A percentile compares a stretch with the other conserved stretches of the same genome.
Evolutionary conservation across 345 rosid species (phyloP).

Genomic region (Trapa bicornis): DNA sequence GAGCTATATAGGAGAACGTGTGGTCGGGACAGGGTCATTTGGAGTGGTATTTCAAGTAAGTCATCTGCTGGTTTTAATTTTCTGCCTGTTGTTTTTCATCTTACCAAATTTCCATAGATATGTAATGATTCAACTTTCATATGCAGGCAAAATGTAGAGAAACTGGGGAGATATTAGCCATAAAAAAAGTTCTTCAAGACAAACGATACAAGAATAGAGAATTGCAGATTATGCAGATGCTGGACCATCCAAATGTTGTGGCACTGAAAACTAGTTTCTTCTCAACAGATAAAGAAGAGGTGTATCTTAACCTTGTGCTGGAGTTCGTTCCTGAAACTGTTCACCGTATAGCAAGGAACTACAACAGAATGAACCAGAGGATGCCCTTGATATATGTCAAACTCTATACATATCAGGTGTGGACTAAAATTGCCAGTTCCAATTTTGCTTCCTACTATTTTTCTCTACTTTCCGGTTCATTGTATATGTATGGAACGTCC

Average conservation of each 20-base stretch:
- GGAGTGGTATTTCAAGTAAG: conserved; percentile 94
- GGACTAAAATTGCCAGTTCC: background rate
- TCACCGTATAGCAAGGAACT: conserved; percentile 59
- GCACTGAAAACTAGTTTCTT: conserved; percentile 81
- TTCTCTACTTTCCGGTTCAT: background rate
- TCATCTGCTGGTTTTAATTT: conserved; percentile 1
- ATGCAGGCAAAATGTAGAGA: conserved; percentile 92
- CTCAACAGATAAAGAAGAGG: conserved; percentile 91
- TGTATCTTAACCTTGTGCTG: conserved; percentile 89
- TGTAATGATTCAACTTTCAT: background rate
- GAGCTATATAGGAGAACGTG: conserved; percentile 86
- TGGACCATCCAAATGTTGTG: conserved; percentile 87
- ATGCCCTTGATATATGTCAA: conserved; percentile 93
- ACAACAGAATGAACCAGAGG: conserved; percentile 66
- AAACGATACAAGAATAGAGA: conserved; percentile 97
- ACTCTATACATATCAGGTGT: conserved; percentile 89
- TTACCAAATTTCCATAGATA: background rate
- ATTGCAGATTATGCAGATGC: conserved; percentile 81
- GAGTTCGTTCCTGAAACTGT: conserved; percentile 95
- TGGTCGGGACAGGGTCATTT: conserved; percentile 92
- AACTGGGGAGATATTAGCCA: conserved; percentile 89
- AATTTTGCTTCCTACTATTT: background rate
- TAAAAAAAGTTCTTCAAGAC: conserved; percentile 96
- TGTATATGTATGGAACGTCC: background rate
- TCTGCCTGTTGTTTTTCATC: background rate